Percentiles rank a stretch among this genome's conserved stretches.
These are phyloP conservation scores for Aspergillus floridensis DNA, from an alignment of 2,329 filamentous ascomycete species.

Conservation along the genomic window DNA sequence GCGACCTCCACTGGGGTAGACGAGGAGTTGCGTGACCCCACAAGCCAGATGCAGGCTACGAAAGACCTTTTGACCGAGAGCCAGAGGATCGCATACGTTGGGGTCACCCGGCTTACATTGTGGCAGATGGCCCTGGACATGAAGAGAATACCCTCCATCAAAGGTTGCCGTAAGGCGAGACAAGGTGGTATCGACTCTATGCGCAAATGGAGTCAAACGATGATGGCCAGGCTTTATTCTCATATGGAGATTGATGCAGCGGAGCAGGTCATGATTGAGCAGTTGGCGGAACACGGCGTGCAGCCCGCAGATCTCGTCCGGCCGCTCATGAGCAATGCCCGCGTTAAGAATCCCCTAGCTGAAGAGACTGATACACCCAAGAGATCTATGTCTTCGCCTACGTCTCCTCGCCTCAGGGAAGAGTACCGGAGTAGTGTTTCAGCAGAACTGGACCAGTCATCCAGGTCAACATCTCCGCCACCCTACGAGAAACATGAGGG, in stretches of 20 bases:
- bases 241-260: constrained; percentile 91
- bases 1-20: constrained; percentile 62
- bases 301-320: constrained; percentile 78
- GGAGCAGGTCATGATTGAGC: constrained; percentile 98
- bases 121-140: constrained; percentile 71
- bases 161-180: constrained; percentile 68
- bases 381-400: constrained; percentile 38
- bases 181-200: constrained; percentile 70
- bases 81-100: constrained; percentile 94
- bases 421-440: constrained; percentile 32
- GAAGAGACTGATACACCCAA: constrained; percentile 41
- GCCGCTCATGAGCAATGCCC: constrained; percentile 83
- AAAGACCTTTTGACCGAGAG: constrained; percentile 94
- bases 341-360: constrained; percentile 89
- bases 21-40: constrained; percentile 79
- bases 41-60: constrained; percentile 90
- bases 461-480: constrained; percentile 54
- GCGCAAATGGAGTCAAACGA: constrained; percentile 96
- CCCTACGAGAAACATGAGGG: constrained; percentile 60
- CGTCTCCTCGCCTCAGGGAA: constrained; percentile 26
- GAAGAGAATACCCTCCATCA: constrained; percentile 59
- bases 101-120: constrained; percentile 77
- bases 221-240: constrained; percentile 90
- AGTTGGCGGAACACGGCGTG: constrained; percentile 88
- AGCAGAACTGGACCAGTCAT: constrained; percentile 32